Percentiles rank a stretch among this genome's conserved stretches.
phyloP scores from a whole-genome alignment of 179 eudicot species.

The Dionaea muscipula region DNA sequence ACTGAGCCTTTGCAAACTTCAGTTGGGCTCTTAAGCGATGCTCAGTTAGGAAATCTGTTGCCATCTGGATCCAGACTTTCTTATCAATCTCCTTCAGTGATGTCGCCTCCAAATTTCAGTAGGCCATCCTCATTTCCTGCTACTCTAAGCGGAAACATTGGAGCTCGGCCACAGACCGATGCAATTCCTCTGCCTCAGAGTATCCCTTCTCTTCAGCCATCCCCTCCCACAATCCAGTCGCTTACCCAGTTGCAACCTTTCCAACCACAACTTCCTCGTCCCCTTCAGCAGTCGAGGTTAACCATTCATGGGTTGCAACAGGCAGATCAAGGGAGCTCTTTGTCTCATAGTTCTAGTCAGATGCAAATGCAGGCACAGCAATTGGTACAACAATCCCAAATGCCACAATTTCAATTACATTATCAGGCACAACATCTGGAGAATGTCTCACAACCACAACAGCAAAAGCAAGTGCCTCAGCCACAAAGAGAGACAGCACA shows the following conservation, averaged over 20 bases:
- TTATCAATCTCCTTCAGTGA: conserved; percentile 37
- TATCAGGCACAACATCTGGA: conserved; percentile 55
- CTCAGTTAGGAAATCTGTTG: conserved; percentile 19
- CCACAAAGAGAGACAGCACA: conserved; percentile 29
- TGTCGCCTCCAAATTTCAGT: conserved; percentile 43
- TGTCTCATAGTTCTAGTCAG: conserved; percentile 46
- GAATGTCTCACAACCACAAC: conserved; percentile 26
- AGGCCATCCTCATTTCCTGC: conserved; percentile 44
- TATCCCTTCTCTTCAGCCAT: conserved; percentile 32
- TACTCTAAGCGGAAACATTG: conserved; percentile 31
- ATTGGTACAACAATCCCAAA: conserved; percentile 53
- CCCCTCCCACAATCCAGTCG: conserved; percentile 48
- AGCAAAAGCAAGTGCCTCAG: conserved; percentile 28
- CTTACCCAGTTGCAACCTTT: conserved; percentile 69
- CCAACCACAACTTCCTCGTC: conserved; percentile 84
- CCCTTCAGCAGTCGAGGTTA: conserved; percentile 61
- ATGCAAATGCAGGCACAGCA: conserved; percentile 52
- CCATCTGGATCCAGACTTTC: conserved; percentile 26
- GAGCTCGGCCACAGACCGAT: conserved; percentile 43
- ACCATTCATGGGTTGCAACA: conserved; percentile 42
- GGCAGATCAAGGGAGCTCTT: conserved; percentile 42
- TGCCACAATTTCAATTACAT: conserved; percentile 45
- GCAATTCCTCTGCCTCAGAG: conserved; percentile 35
- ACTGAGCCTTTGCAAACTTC: conserved; percentile 34
- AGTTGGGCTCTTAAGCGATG: conserved; percentile 16